A percentile compares a stretch with the other conserved stretches of the same genome.
Evolutionary conservation across 768 basidiomycete species (phyloP).

Genomic region (Tulasnella sp.): DNA sequence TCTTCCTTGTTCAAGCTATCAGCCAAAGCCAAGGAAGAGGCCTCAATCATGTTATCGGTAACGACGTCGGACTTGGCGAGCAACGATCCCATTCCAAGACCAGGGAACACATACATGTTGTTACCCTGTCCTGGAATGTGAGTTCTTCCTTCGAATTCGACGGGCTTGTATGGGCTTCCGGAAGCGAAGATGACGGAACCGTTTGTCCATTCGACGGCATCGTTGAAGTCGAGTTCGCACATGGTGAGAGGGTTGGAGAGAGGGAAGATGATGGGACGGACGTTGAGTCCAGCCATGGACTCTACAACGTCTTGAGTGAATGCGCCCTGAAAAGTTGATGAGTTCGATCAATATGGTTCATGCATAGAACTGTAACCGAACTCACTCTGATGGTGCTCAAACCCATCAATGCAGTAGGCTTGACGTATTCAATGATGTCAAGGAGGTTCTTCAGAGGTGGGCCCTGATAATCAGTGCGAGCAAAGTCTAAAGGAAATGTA

Average conservation of each 20-base stretch:
- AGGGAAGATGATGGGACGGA: conserved; percentile 82
- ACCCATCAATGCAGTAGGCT: conserved; percentile 80
- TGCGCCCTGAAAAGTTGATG: conserved; percentile 37
- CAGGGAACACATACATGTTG: conserved; percentile 65
- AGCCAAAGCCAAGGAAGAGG: conserved; percentile 68
- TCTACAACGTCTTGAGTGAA: conserved; percentile 60
- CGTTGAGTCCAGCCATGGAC: conserved; percentile 66
- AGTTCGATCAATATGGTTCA: background rate
- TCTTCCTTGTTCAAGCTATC: conserved; percentile 62
- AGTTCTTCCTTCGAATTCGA: conserved; percentile 40
- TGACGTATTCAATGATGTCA: conserved; percentile 66
- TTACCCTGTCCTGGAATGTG: conserved; percentile 83
- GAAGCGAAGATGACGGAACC: conserved; percentile 58
- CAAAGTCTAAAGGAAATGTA: conserved; percentile 47
- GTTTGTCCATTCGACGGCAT: conserved; percentile 47
- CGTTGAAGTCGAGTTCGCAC: conserved; percentile 67
- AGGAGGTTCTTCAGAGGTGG: conserved; percentile 60
- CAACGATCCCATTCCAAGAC: conserved; percentile 70
- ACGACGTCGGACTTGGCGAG: conserved; percentile 53
- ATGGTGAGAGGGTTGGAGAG: conserved; percentile 79
- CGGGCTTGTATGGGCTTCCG: conserved; percentile 70
- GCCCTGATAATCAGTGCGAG: conserved; percentile 65
- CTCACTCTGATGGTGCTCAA: conserved; percentile 68
- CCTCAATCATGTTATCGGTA: conserved; percentile 82
- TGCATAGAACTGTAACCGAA: conserved; percentile 2